A percentile compares a stretch with the other conserved stretches of the same genome.
These are phyloP conservation scores for Bacidia gigantensis DNA, from an alignment of 495 filamentous ascomycete genomes.

Conservation along the genomic window DNA sequence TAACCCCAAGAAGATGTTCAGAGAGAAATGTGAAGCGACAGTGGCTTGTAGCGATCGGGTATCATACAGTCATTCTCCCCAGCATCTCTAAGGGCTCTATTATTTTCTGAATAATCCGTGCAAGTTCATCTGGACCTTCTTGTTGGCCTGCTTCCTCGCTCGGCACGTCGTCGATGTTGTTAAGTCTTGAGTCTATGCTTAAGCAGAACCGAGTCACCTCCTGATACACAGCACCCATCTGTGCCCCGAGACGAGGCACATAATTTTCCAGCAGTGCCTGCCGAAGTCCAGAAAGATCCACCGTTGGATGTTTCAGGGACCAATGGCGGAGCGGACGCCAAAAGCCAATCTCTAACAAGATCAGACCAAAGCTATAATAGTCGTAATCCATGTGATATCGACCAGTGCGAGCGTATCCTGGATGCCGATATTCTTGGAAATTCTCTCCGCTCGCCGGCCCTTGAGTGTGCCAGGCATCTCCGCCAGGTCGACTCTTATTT, in stretches of 20 bases:
- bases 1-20: too few species aligned
- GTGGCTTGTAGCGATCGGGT: too few species aligned
- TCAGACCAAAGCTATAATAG: conserved; percentile 19
- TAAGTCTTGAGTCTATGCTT: too few species aligned
- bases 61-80: too few species aligned
- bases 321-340: conserved; percentile 9
- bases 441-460: neutral
- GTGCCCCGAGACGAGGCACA: neutral
- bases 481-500: conserved; percentile 12
- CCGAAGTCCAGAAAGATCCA: neutral
- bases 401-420: conserved; percentile 7
- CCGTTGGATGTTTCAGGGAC: neutral
- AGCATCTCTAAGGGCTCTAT: too few species aligned
- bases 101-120: too few species aligned
- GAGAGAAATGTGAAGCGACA: too few species aligned
- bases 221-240: conserved; percentile 2
- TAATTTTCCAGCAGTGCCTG: neutral
- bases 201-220: neutral
- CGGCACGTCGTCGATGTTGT: too few species aligned
- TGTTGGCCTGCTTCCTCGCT: too few species aligned
- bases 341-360: conserved; percentile 18
- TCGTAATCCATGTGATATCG: conserved; percentile 18
- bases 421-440: neutral
- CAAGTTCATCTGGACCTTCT: too few species aligned
- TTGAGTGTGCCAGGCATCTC: conserved; percentile 5